These are phyloP conservation scores for Eucalyptus fibrosa DNA, from an alignment of 345 rosid genomes.

Conservation along the genomic window DNA sequence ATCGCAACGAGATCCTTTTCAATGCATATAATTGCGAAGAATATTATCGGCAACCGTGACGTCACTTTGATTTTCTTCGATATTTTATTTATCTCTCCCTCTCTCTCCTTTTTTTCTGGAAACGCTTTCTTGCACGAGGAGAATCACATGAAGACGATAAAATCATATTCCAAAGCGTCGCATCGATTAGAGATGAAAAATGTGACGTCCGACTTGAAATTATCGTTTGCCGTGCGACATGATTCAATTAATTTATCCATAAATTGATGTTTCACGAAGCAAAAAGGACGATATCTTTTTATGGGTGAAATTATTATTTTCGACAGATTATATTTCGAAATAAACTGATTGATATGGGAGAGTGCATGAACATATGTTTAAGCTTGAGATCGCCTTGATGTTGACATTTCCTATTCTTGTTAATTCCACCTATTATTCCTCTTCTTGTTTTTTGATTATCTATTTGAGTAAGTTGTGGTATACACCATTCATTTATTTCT, in stretches of 20 bases:
- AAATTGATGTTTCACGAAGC: neutral
- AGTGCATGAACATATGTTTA: accelerated
- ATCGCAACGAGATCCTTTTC: neutral
- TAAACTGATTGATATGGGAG: accelerated
- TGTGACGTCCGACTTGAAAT: neutral
- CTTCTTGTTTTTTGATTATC: neutral
- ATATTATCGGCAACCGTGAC: neutral
- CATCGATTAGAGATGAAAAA: neutral
- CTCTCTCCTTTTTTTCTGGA: neutral
- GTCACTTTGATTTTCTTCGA: neutral
- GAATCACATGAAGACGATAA: neutral
- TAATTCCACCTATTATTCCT: neutral
- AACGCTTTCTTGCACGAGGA: neutral
- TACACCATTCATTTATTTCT: neutral
- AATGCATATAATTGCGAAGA: neutral
- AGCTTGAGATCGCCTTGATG: neutral
- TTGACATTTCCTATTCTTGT: neutral
- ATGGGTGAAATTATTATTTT: neutral
- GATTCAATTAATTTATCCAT: neutral
- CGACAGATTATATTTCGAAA: neutral
- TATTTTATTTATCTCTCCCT: neutral
- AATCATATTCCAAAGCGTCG: neutral
- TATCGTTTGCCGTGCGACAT: neutral
- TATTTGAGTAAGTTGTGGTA: neutral
- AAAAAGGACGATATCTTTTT: neutral